phyloP scores from a whole-genome alignment of 345 rosid genomes.

The Atalantia buxifolia region DNA sequence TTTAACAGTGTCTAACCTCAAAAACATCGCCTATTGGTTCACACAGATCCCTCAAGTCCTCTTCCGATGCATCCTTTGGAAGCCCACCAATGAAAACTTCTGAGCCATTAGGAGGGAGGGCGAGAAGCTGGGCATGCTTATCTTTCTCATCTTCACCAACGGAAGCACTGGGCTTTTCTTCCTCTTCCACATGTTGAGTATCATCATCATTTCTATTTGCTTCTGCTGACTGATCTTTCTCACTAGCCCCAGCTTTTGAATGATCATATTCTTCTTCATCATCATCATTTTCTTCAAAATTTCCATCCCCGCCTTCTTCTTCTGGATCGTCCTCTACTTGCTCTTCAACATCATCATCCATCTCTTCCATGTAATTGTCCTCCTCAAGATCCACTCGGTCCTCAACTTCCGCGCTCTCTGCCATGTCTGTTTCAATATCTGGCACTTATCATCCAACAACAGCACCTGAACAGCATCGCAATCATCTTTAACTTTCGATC shows the following conservation, averaged over 20 bases:
- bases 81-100: conserved; percentile 99
- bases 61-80: conserved; percentile 82
- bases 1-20: conserved; percentile 53
- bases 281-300: conserved; percentile 50
- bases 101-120: conserved; percentile 97
- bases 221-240: conserved; percentile 49
- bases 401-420: conserved; percentile 74
- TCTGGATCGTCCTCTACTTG: conserved; percentile 65
- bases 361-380: conserved; percentile 92
- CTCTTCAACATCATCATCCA: conserved; percentile 84
- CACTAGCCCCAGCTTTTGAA: conserved; percentile 39
- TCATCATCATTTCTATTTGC: conserved; percentile 37
- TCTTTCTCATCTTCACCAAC: conserved; percentile 63
- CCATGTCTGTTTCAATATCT: conserved; percentile 50
- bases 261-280: conserved; percentile 52
- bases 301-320: conserved; percentile 44
- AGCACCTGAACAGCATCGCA: conserved; percentile 31
- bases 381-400: conserved; percentile 96
- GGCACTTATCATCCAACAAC: conserved; percentile 47
- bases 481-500: conserved; percentile 30
- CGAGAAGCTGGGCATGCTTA: conserved; percentile 70
- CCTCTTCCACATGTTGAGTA: conserved; percentile 47
- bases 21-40: conserved; percentile 76
- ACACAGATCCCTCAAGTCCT: conserved; percentile 83
- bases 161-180: conserved; percentile 48